Evolutionary conservation across 148 eudicot species (phyloP).

Genomic region (Silene uniflora): DNA sequence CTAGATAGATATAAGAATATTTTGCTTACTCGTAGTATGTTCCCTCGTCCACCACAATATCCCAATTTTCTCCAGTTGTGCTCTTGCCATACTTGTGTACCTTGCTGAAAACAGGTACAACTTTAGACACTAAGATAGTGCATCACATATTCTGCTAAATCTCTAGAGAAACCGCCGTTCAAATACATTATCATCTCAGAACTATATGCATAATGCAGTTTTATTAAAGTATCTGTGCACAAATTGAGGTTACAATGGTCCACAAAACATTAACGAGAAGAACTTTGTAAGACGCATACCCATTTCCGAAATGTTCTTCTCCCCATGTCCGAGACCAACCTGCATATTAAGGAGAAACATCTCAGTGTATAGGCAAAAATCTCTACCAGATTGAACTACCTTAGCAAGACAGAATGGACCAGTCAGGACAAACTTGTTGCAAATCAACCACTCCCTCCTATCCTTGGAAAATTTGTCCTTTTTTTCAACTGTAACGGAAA

Average conservation of each 20-base stretch:
- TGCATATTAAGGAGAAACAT: conserved; percentile 16
- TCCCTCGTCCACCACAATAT: conserved; percentile 87
- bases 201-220: too few relatives aligned
- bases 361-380: background rate
- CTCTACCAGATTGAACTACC: background rate
- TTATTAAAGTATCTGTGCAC: too few relatives aligned
- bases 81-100: conserved; percentile 97
- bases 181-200: too few relatives aligned
- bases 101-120: conserved; percentile 44
- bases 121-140: background rate
- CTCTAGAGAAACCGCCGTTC: too few relatives aligned
- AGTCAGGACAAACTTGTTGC: background rate
- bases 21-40: conserved; percentile 83
- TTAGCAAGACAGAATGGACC: background rate
- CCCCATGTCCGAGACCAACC: conserved; percentile 99
- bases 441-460: too few relatives aligned
- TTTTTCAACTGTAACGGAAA: too few relatives aligned
- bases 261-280: background rate
- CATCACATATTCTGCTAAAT: background rate
- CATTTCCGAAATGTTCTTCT: conserved; percentile 96
- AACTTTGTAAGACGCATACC: conserved; percentile 41
- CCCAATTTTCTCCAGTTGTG: conserved; percentile 98
- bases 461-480: too few relatives aligned
- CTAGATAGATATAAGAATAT: background rate
- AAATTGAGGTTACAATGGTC: conserved; percentile 2